phyloP scores from a whole-genome alignment of 768 basidiomycete genomes.

The Rickenella mellea region DNA sequence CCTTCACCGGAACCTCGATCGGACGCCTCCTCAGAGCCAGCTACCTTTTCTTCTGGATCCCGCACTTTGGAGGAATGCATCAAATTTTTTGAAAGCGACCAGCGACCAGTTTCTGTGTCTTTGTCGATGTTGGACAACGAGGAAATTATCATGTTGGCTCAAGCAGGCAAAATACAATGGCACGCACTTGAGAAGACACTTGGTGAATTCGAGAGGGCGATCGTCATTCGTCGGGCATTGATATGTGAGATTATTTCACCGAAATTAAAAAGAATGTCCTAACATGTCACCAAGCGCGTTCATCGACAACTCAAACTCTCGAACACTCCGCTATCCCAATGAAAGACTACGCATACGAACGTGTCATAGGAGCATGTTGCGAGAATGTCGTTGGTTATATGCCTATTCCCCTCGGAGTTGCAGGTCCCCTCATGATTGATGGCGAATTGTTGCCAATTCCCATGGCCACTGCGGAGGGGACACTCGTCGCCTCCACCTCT shows the following conservation, averaged over 20 bases:
- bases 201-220: conserved; percentile 83
- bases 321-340: conserved; percentile 79
- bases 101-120: conserved; percentile 46
- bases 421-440: conserved; percentile 90
- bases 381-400: conserved; percentile 98
- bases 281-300: conserved; percentile 50
- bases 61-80: conserved; percentile 62
- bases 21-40: too few species aligned
- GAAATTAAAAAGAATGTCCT: too few species aligned
- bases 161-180: conserved; percentile 88
- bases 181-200: conserved; percentile 94
- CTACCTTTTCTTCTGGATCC: conserved; percentile 2
- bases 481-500: conserved; percentile 93
- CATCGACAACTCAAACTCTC: conserved; percentile 73
- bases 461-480: conserved; percentile 99
- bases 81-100: conserved; percentile 68
- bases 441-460: conserved; percentile 81
- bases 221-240: conserved; percentile 75
- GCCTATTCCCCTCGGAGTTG: conserved; percentile 91
- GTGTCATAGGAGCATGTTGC: conserved; percentile 93
- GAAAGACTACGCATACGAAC: conserved; percentile 83
- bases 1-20: too few species aligned
- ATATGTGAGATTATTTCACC: conserved; percentile 87
- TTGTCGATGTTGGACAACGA: conserved; percentile 74
- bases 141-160: conserved; percentile 80